A percentile compares a stretch with the other conserved stretches of the same genome.
Evolutionary conservation across 169 alveolate genomes (phyloP).

Genomic region (Plasmodium coatneyi): DNA sequence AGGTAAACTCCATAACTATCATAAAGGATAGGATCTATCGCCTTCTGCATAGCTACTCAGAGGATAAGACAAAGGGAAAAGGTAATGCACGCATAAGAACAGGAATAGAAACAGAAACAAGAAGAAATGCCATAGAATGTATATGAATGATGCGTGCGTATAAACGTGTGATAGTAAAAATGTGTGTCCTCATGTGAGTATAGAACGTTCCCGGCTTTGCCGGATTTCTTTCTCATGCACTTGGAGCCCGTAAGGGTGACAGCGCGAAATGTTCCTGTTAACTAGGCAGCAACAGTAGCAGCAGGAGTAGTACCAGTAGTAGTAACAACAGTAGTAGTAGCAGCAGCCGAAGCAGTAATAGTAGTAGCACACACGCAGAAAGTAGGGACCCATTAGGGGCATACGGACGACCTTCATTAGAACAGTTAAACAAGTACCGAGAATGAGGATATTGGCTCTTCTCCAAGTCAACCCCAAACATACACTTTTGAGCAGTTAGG

Average conservation of each 20-base stretch:
- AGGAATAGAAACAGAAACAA: background rate
- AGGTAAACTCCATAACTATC: slow-evolving; percentile 38
- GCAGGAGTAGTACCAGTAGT: background rate
- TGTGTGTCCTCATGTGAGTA: background rate
- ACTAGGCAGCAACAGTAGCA: background rate
- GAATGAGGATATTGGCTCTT: background rate
- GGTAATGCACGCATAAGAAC: background rate
- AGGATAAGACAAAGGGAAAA: slow-evolving; percentile 55
- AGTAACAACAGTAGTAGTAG: background rate
- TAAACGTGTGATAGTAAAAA: background rate
- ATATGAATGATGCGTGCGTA: background rate
- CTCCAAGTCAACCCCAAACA: background rate
- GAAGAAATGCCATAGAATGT: background rate
- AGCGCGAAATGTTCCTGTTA: background rate
- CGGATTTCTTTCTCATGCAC: no score
- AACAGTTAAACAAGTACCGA: background rate
- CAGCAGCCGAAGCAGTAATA: background rate
- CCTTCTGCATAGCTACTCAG: slow-evolving; percentile 56
- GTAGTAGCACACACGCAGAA: background rate
- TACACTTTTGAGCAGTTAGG: background rate
- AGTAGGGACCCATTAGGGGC: background rate
- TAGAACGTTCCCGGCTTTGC: no score
- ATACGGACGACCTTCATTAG: background rate
- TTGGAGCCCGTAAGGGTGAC: background rate
- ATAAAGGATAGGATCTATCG: slow-evolving; percentile 44